Conservation (phyloP, 805 yeast genomes). For the Scheffersomyces stipitis region DNA sequence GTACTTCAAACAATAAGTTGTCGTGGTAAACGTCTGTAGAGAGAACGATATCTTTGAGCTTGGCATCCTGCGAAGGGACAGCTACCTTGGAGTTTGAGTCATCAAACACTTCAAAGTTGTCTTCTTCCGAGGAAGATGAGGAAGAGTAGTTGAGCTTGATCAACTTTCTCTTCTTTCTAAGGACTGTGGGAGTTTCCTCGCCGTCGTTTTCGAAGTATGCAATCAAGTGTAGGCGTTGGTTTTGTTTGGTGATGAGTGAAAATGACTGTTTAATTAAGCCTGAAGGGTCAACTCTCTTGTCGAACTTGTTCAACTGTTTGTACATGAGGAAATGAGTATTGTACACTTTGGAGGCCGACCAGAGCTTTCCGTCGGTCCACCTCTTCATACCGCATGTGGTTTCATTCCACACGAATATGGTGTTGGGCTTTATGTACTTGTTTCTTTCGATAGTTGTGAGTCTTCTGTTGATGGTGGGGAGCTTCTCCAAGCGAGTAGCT, state of each 20-base stretch:
- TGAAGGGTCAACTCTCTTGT: conserved; percentile 32
- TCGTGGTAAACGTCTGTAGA: background rate
- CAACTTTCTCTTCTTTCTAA: background rate
- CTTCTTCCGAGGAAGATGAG: background rate
- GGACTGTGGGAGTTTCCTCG: background rate
- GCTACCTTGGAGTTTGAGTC: background rate
- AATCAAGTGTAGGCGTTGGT: conserved; percentile 59
- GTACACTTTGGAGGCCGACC: conserved; percentile 70
- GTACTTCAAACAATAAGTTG: background rate
- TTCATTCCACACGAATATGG: conserved; percentile 73
- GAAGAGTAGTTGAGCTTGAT: background rate
- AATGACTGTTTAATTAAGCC: conserved; percentile 69
- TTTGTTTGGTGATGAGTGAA: conserved; percentile 51
- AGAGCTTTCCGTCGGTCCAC: conserved; percentile 76
- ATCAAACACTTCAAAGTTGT: background rate
- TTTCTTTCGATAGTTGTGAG: conserved; percentile 55
- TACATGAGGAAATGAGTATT: conserved; percentile 37
- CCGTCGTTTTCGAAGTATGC: conserved; percentile 38
- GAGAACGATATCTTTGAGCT: conserved; percentile 13
- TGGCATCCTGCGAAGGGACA: conserved; percentile 25
- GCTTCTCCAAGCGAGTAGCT: conserved; percentile 55
- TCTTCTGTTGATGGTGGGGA: conserved; percentile 61
- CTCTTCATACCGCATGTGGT: conserved; percentile 67
- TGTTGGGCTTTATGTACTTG: conserved; percentile 52
- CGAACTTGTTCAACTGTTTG: conserved; percentile 46